Evolutionary conservation across 2,329 filamentous ascomycete genomes (phyloP).

Genomic region (Ophiostoma quercus): DNA sequence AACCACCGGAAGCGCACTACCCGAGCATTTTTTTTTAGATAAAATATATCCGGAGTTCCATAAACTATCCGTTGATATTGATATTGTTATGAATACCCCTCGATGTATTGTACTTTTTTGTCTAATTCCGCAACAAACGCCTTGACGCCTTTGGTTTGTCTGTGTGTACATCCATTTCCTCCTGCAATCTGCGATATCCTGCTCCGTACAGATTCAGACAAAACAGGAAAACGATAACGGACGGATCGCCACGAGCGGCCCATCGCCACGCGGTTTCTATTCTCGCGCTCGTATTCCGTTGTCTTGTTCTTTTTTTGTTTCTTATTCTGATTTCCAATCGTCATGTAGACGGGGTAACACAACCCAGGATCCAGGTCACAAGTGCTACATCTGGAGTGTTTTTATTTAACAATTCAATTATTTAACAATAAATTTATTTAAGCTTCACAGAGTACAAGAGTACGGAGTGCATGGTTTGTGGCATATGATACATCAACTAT

Average conservation of each 20-base stretch:
- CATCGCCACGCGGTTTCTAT: neutral
- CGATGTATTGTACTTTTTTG: neutral
- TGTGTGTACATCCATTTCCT: neutral
- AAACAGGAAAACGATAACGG: neutral
- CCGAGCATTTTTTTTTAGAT: neutral
- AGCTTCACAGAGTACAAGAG: neutral
- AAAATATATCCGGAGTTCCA: no score
- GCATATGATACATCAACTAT: neutral
- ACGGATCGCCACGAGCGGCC: neutral
- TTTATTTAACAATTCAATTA: neutral
- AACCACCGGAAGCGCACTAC: neutral
- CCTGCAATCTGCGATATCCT: neutral
- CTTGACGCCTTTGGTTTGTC: neutral
- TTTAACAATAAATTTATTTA: no score
- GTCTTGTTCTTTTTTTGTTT: neutral
- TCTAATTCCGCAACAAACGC: neutral
- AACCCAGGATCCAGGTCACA: neutral
- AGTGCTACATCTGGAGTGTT: neutral
- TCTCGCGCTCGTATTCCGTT: neutral
- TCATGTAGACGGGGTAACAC: neutral
- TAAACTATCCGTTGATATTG: neutral
- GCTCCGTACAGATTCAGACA: neutral
- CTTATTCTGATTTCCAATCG: neutral
- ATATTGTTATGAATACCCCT: neutral
- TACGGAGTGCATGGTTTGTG: constrained; percentile 5